phyloP scores from a whole-genome alignment of 768 basidiomycete species.

The Exsudoporus frostii region DNA sequence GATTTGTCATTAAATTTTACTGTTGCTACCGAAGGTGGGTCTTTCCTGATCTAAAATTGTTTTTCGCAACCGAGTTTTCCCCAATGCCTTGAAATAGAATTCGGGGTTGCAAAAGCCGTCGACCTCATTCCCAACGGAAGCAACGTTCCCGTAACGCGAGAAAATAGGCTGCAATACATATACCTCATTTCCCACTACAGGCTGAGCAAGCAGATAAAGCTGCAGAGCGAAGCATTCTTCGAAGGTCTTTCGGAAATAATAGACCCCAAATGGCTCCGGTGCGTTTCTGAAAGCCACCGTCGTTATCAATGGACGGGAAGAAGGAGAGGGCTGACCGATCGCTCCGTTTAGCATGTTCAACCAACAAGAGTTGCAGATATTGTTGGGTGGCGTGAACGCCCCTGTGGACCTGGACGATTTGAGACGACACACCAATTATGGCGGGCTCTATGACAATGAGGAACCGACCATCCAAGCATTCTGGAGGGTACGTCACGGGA shows the following conservation, averaged over 20 bases:
- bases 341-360: slow-evolving; percentile 80
- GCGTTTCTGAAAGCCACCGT: slow-evolving; percentile 4
- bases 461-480: slow-evolving; percentile 74
- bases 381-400: slow-evolving; percentile 85
- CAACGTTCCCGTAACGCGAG: slow-evolving; percentile 79
- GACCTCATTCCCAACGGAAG: slow-evolving; percentile 82
- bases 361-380: slow-evolving; percentile 89
- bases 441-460: slow-evolving; percentile 70
- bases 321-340: slow-evolving; percentile 6
- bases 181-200: slow-evolving; percentile 85
- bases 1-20: slow-evolving; percentile 91
- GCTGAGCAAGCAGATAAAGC: slow-evolving; percentile 83
- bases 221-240: slow-evolving; percentile 84
- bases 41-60: not conserved
- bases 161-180: slow-evolving; percentile 89
- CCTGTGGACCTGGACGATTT: slow-evolving; percentile 85
- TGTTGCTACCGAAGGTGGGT: slow-evolving; percentile 76
- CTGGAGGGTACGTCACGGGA: slow-evolving; percentile 64
- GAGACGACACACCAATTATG: slow-evolving; percentile 72
- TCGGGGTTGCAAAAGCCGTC: slow-evolving; percentile 70
- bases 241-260: slow-evolving; percentile 91
- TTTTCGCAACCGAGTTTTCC: not conserved
- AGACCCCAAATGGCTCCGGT: slow-evolving; percentile 85
- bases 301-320: not conserved
- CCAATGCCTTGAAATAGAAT: slow-evolving; percentile 47